Percentiles rank a stretch among this genome's conserved stretches.
These are phyloP conservation scores for Lepiota venenata DNA, from an alignment of 768 basidiomycete species.

Conservation along the genomic window DNA sequence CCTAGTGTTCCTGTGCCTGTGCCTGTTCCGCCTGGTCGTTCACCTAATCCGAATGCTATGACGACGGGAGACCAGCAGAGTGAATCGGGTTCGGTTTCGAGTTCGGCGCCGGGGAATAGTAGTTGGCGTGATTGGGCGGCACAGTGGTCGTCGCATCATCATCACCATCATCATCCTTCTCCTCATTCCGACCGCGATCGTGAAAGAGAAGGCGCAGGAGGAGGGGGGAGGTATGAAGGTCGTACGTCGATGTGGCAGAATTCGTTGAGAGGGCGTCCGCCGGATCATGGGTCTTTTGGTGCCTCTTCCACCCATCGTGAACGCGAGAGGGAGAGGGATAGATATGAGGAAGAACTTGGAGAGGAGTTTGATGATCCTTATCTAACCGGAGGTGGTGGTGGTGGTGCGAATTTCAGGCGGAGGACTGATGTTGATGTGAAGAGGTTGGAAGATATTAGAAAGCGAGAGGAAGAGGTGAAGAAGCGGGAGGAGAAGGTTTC, in stretches of 20 bases:
- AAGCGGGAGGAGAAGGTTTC: background rate
- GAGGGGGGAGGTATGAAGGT: constrained; percentile 3
- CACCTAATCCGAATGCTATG: background rate
- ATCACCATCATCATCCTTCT: background rate
- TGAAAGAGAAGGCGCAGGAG: background rate
- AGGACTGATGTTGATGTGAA: constrained; percentile 5
- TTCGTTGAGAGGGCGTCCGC: constrained; percentile 2
- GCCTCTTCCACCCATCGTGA: no score
- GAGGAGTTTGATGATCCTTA: constrained; percentile 3
- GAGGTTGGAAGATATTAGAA: constrained; percentile 13
- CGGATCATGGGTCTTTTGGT: background rate
- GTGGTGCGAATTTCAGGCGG: background rate
- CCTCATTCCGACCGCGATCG: background rate
- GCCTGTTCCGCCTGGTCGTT: background rate
- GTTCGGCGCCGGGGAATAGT: background rate
- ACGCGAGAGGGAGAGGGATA: constrained; percentile 2
- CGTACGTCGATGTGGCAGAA: background rate
- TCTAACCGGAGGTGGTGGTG: no score
- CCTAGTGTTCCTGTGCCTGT: constrained; percentile 7
- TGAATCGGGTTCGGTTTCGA: background rate
- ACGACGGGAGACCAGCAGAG: background rate
- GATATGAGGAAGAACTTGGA: constrained; percentile 8
- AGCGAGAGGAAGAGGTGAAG: constrained; percentile 12
- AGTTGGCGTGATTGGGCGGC: constrained; percentile 6
- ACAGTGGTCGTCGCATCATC: background rate